Base-by-base conservation (phyloP, 2,329 filamentous ascomycete species). In the Colletotrichum sp. region DNA sequence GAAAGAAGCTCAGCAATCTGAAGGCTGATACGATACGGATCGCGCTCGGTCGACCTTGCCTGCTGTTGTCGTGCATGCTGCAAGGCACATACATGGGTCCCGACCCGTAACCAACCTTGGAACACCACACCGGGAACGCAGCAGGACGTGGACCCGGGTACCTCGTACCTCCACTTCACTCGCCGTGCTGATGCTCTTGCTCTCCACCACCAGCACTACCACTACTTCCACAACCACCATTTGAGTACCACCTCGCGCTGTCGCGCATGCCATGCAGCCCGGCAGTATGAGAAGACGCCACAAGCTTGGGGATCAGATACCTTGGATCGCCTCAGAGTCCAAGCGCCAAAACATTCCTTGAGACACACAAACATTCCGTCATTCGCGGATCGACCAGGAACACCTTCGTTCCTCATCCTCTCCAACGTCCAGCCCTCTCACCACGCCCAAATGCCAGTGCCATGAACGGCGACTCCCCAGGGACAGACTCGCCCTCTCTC, bases 251-350 rank as follows among this genome's bases (percentile, higher is more conserved):
- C 64, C 39, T 32, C 64, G 64, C 39, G 64, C 30, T 27, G 58
- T 61, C 58, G 58, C 28, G 32, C 61, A 70, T 58, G 18, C 34
- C 30, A 66, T 55, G 56, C 69, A 67, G 34, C n/a, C 30, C 55
- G 39, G 61, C 68, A 75, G 62, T 58, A 39, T 75, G 64, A 73
- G 58, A 73, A 39, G 22, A 27, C 65, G 58, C 64, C 43, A 62
- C 64, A 30, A 48, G 43, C 70, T 65, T 39, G 64, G 58, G 73
- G 39, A 65, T 75, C 74, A 69, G 58, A 73, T 65, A 75, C 36
- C 56, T 66, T 62, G 68, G 39, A 55, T 30, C 28, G 25, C 68
- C 36, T 25, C 64, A 52, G 36, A 61, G 70, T 55, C 73, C 64
- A 73, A 75, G 58, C 70, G 70, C 43, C 62, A 68, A 58, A 71